Evolutionary conservation across 352 stramenopile species (phyloP).

Genomic region (Thalassiosira livingstoniorum): DNA sequence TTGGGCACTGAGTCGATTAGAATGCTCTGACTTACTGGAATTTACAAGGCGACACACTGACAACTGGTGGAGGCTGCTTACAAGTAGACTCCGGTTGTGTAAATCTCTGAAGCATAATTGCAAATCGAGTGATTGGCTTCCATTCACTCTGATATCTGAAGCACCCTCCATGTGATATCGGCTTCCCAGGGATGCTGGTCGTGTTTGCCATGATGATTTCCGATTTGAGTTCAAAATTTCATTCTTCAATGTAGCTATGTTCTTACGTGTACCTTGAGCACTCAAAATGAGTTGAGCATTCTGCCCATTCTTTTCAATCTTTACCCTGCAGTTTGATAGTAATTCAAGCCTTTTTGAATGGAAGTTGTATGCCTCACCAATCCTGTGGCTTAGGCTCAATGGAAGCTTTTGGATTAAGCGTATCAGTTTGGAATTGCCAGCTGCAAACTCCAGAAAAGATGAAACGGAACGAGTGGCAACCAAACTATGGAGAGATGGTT

Average conservation of each 20-base stretch:
- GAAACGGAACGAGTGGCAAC: background rate
- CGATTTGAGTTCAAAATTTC: background rate
- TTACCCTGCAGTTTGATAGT: constrained; percentile 1
- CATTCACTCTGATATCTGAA: background rate
- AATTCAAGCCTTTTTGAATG: background rate
- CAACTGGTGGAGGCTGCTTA: background rate
- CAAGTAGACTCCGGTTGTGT: background rate
- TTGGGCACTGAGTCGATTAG: background rate
- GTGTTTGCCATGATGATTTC: background rate
- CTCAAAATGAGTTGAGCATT: background rate
- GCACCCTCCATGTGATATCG: background rate
- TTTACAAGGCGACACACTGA: background rate
- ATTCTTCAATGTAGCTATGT: background rate
- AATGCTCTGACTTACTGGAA: background rate
- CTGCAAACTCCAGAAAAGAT: background rate
- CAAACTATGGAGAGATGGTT: background rate
- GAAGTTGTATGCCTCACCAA: background rate
- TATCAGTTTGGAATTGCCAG: background rate
- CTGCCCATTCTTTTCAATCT: background rate
- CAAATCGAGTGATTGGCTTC: background rate
- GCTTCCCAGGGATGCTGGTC: background rate
- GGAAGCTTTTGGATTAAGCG: background rate
- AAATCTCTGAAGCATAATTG: background rate
- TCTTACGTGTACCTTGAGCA: background rate
- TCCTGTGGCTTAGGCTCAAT: background rate